Conservation (phyloP, 2,329 filamentous ascomycete genomes). For the Stachybotrys chartarum region DNA sequence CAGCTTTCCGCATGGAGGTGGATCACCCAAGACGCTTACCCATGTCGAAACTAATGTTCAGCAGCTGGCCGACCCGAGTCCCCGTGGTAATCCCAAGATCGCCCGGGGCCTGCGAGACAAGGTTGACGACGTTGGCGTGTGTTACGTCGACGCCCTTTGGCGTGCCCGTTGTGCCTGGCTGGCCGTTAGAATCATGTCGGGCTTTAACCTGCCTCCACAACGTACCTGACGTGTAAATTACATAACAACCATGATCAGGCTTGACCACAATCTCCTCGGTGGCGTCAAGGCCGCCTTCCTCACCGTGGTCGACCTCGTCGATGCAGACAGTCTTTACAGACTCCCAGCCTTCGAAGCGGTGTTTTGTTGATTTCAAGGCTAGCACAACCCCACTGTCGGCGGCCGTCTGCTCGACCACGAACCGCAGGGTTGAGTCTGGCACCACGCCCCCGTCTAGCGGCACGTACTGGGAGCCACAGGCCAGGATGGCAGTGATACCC, state of each 20-base stretch:
- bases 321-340: slow-evolving; percentile 18
- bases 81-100: slow-evolving; percentile 42
- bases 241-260: slow-evolving; percentile 32
- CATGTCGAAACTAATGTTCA: slow-evolving; percentile 56
- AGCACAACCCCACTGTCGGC: slow-evolving; percentile 30
- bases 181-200: not conserved
- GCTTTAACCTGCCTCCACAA: not conserved
- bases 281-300: not conserved
- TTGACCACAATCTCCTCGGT: slow-evolving; percentile 10
- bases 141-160: slow-evolving; percentile 53
- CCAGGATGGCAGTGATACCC: slow-evolving; percentile 47
- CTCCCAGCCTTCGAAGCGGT: slow-evolving; percentile 13
- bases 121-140: slow-evolving; percentile 48
- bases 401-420: slow-evolving; percentile 40
- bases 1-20: not conserved
- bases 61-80: slow-evolving; percentile 44
- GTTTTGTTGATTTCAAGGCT: slow-evolving; percentile 30
- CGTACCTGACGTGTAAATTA: slow-evolving; percentile 49
- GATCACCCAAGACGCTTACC: slow-evolving; percentile 28
- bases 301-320: slow-evolving; percentile 12
- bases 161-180: slow-evolving; percentile 42
- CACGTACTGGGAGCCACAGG: slow-evolving; percentile 51
- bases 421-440: slow-evolving; percentile 37
- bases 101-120: slow-evolving; percentile 41
- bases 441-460: slow-evolving; percentile 50